Evolutionary conservation across 225 moss, liverwort and hornwort species (phyloP).

Genomic region (Rhytidiadelphus loreus): DNA sequence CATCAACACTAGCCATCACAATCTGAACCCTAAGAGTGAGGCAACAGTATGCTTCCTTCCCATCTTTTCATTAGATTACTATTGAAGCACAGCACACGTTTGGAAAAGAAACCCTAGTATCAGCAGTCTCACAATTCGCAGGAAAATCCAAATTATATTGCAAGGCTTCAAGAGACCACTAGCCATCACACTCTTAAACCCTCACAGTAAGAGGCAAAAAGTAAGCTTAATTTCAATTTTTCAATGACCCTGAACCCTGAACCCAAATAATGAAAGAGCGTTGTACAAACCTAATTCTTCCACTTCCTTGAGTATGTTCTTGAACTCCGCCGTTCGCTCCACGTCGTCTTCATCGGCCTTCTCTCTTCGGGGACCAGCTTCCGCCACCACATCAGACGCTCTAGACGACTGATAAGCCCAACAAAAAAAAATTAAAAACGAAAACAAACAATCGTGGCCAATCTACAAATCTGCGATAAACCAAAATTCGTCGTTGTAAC

Average conservation of each 20-base stretch:
- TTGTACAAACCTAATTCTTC: conserved; percentile 59
- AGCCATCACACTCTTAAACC: background rate
- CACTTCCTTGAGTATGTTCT: conserved; percentile 74
- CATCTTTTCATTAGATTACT: background rate
- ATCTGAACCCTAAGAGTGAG: background rate
- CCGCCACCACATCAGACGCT: conserved; percentile 51
- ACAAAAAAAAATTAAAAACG: background rate
- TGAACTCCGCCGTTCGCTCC: conserved; percentile 48
- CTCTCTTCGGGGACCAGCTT: conserved; percentile 20
- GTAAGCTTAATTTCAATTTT: background rate
- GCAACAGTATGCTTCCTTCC: background rate
- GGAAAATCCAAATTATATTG: background rate
- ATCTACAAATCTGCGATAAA: background rate
- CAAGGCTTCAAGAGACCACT: background rate
- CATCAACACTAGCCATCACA: background rate
- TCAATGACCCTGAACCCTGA: background rate
- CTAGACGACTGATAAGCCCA: conserved; percentile 30
- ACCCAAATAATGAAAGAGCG: background rate
- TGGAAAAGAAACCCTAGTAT: background rate
- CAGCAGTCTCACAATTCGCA: background rate
- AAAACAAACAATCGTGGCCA: background rate
- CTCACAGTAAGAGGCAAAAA: background rate
- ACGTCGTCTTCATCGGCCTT: conserved; percentile 25
- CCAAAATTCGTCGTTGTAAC: background rate
- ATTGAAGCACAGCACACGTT: background rate